Evolutionary conservation across 768 basidiomycete species (phyloP), one percentile per base, ranked within the genome.

Genomic region (Suillus discolor): DNA sequence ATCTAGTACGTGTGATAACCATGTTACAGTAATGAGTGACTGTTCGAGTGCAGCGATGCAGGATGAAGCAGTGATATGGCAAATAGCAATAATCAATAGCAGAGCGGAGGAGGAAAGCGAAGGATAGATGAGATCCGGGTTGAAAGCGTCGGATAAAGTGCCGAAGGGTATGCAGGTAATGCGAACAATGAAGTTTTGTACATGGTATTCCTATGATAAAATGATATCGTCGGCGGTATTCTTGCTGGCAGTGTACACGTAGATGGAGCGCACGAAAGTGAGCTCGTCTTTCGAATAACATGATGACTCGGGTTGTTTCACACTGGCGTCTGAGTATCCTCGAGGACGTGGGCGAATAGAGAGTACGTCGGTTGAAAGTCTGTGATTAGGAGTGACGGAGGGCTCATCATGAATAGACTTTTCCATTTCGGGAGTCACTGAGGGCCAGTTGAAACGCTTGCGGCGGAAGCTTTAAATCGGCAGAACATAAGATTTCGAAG

Each of bases 371-470:
- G 23, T 18, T 15, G 73, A 74, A 61, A 57, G 69, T 31, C 69
- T 69, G 57, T 67, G 67, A 60, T 31, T 60, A 1, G 42, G 59
- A 42, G 25, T 12, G 41, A 31, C 41, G 12, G 41, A 20, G 39
- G 59, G 25, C 25, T 60, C 41, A 16, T 25, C 13, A 31, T 13
- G 59, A 20, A 39, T 18, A 4, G 57, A 18, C 16, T 60, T 60
- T 31, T 28, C 38, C 3, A 7, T 42, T 42, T 80, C 80, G 60
- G 78, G 72, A 38, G 75, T 72, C 53, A 85, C 83, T 47, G 81
- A 77, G 6, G 89, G 88, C 89, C 89, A 91, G 70, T 90, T 85
- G 73, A 91, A 85, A 49, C 90, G 85, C 64, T 79, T 79, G 61
- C 89, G 85, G 47, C 87, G 85, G 78, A 90, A 91, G 66, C 90